Evolutionary conservation across 2,329 filamentous ascomycete genomes (phyloP), one percentile per base, ranked within the genome.

Genomic region (Didymella keratinophila): DNA sequence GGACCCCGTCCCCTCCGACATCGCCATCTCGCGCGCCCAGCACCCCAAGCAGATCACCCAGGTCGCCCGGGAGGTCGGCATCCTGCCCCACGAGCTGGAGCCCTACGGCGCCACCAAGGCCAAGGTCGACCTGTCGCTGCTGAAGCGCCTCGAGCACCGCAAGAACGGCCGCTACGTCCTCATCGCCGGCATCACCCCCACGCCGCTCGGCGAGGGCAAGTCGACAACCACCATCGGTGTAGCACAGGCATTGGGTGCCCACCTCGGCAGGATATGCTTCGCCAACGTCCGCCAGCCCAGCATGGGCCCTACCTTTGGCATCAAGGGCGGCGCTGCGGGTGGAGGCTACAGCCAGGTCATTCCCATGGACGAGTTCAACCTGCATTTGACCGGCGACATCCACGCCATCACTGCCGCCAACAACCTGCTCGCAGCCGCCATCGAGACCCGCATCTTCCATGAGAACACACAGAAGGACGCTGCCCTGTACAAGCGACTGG

Each of bases 311-410:
- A 99, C 95, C 0, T 99, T 99, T 76, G 95, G 95, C 72, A 98
- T 99, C 84, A 99, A 99, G 84, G 95, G 95, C 63, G 95, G 95
- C 71, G 95, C 95, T 59, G 95, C 95, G 56, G 95, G 95, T 71
- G 95, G 95, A 77, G 95, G 95, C 37, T 99, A 98, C 86, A 97
- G 92, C 78, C 95, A 99, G 78, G 95, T 99, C 73, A 98, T 99
- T 71, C 95, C 95, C 58, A 99, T 99, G 95, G 95, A 99, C 71
- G 95, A 99, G 78, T 99, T 99, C 83, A 99, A 99, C 80, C 83
- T 99, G 74, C 95, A 99, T 78, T 81, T 99, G 71, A 99, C 95
- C 54, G 95, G 95, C 71, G 95, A 99, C 76, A 98, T 99, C 56
- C 95, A 99, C 77, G 95, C 95, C 65, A 95, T 99, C 72, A 93